Conservation (phyloP, 164 flowering plant species). For the Echeveria elegans region DNA sequence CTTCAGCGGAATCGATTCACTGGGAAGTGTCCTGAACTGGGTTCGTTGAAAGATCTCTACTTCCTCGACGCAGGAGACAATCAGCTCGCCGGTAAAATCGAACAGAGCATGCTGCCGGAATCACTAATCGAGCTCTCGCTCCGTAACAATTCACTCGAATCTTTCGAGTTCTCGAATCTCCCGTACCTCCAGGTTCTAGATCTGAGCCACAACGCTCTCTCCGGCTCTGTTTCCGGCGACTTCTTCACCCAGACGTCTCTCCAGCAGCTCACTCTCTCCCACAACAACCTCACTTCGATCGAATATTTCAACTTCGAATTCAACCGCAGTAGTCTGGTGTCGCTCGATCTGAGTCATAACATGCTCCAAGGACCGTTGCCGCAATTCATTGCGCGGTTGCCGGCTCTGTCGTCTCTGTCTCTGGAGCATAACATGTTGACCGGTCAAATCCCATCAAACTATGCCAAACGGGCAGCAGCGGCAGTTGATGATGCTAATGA, state of each 20-base stretch:
- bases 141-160: constrained; percentile 54
- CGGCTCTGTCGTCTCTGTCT: constrained; percentile 61
- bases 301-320: constrained; percentile 17
- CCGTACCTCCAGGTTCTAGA: constrained; percentile 59
- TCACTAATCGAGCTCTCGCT: constrained; percentile 49
- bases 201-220: constrained; percentile 62
- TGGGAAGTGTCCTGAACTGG: constrained; percentile 57
- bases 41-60: constrained; percentile 29
- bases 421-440: constrained; percentile 66
- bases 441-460: constrained; percentile 66
- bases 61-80: constrained; percentile 65
- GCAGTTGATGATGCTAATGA: constrained; percentile 37
- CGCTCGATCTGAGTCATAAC: constrained; percentile 66
- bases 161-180: constrained; percentile 18
- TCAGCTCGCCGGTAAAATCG: constrained; percentile 49
- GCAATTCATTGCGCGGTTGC: constrained; percentile 58
- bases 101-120: constrained; percentile 31
- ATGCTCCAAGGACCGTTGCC: constrained; percentile 58
- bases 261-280: constrained; percentile 70
- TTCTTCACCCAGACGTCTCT: constrained; percentile 68
- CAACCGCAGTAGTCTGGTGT: constrained; percentile 45
- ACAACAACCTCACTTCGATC: constrained; percentile 45
- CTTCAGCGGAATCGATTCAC: constrained; percentile 53
- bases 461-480: constrained; percentile 39
- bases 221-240: constrained; percentile 42